Percentiles rank a stretch among this genome's conserved stretches.
These are phyloP conservation scores for Lentinula edodes DNA, from an alignment of 768 basidiomycete genomes.

Conservation along the genomic window DNA sequence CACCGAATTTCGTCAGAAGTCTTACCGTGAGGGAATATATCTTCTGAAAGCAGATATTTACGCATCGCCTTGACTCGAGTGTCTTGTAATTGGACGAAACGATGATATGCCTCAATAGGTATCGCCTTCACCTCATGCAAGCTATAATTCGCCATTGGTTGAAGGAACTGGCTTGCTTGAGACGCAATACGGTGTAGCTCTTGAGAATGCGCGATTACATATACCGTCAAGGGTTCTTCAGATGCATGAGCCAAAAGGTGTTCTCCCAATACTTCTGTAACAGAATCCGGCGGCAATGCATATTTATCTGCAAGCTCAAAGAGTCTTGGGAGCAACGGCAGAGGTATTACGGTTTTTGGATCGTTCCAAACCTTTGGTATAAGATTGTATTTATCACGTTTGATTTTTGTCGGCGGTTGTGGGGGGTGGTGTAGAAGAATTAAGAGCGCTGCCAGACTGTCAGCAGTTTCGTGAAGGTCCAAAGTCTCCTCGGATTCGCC, in stretches of 20 bases:
- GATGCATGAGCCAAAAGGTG: constrained; percentile 54
- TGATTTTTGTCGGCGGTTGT: constrained; percentile 31
- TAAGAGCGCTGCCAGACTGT: constrained; percentile 44
- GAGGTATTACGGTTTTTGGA: constrained; percentile 48
- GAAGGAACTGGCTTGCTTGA: constrained; percentile 53
- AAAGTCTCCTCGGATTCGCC: constrained; percentile 33
- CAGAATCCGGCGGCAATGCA: constrained; percentile 35
- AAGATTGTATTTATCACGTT: constrained; percentile 23
- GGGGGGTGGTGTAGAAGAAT: constrained; percentile 54
- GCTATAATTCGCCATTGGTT: constrained; percentile 53
- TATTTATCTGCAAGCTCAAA: constrained; percentile 66
- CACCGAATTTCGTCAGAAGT: neutral
- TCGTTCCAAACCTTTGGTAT: constrained; percentile 28
- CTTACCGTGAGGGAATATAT: constrained; percentile 65
- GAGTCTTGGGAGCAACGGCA: constrained; percentile 56
- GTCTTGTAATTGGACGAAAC: constrained; percentile 54
- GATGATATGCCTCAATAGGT: constrained; percentile 57
- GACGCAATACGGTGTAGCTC: constrained; percentile 43
- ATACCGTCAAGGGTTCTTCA: constrained; percentile 50
- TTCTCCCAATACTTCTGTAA: constrained; percentile 35
- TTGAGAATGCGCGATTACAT: constrained; percentile 45
- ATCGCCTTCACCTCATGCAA: constrained; percentile 45
- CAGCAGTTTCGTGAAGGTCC: constrained; percentile 50
- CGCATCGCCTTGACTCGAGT: constrained; percentile 49
- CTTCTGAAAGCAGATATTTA: constrained; percentile 47